phyloP scores from a whole-genome alignment of 345 rosid genomes.

The Ricinus communis region DNA sequence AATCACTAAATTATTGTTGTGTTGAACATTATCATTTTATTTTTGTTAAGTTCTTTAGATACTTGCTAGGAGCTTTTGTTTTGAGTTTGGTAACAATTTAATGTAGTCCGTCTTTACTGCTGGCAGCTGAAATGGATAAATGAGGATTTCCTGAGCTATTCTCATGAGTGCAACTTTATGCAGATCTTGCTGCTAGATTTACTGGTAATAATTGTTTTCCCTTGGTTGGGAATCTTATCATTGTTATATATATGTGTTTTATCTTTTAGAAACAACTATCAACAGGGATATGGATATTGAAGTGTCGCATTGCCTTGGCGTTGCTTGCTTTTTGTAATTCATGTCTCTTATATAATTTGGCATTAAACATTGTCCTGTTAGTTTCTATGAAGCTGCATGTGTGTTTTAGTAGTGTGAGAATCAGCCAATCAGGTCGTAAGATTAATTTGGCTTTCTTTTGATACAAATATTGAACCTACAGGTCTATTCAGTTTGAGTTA shows the following conservation, averaged over 20 bases:
- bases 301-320: slow-evolving; percentile 19
- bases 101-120: slow-evolving; percentile 75
- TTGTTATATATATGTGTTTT: not conserved
- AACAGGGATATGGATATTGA: slow-evolving; percentile 19
- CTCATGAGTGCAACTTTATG: slow-evolving; percentile 72
- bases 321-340: slow-evolving; percentile 4
- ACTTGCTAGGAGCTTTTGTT: slow-evolving; percentile 31
- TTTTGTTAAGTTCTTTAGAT: slow-evolving; percentile 25
- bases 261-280: not conserved
- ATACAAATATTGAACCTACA: slow-evolving; percentile 16
- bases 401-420: slow-evolving; percentile 7
- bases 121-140: slow-evolving; percentile 87
- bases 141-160: slow-evolving; percentile 79
- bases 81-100: slow-evolving; percentile 46
- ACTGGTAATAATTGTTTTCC: slow-evolving; percentile 72
- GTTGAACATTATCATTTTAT: slow-evolving; percentile 22
- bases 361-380: not conserved
- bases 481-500: slow-evolving; percentile 27
- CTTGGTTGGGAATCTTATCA: slow-evolving; percentile 35
- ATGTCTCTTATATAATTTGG: not conserved
- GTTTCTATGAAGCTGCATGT: slow-evolving; percentile 13
- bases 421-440: slow-evolving; percentile 12
- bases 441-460: slow-evolving; percentile 12
- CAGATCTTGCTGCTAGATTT: slow-evolving; percentile 66
- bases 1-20: slow-evolving; percentile 42